phyloP scores from a whole-genome alignment of 2,329 filamentous ascomycete genomes.

The Colletotrichum destructivum region DNA sequence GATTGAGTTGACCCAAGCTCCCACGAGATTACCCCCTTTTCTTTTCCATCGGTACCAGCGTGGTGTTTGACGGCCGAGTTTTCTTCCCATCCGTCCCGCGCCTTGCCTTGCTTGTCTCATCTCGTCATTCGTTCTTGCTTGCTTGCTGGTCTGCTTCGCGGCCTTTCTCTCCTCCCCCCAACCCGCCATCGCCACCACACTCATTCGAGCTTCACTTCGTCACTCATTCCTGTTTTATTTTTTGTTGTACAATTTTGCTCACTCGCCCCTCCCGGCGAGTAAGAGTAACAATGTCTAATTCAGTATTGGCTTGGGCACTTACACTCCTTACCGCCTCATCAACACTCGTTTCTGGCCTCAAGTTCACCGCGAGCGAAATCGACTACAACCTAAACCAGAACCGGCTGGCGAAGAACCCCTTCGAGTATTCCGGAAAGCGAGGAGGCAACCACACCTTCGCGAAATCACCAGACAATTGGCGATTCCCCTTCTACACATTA shows the following conservation, averaged over 20 bases:
- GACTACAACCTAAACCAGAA: slow-evolving; percentile 76
- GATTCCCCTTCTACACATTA: slow-evolving; percentile 76
- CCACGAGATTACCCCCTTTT: slow-evolving; percentile 41
- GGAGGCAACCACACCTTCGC: slow-evolving; percentile 66
- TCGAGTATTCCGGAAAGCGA: slow-evolving; percentile 70
- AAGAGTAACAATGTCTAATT: slow-evolving; percentile 42
- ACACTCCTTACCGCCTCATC: slow-evolving; percentile 39
- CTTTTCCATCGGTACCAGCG: slow-evolving; percentile 23
- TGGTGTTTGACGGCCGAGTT: slow-evolving; percentile 41
- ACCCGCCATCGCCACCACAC: slow-evolving; percentile 34
- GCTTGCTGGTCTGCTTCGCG: slow-evolving; percentile 42
- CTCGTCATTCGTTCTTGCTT: slow-evolving; percentile 42
- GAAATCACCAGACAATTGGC: slow-evolving; percentile 73
- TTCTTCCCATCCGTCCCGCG: slow-evolving; percentile 42
- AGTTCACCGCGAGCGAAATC: slow-evolving; percentile 50
- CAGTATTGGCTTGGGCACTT: slow-evolving; percentile 41
- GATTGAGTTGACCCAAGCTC: slow-evolving; percentile 39
- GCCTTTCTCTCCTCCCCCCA: slow-evolving; percentile 35
- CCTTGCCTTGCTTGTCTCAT: slow-evolving; percentile 32
- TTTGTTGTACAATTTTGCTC: slow-evolving; percentile 36
- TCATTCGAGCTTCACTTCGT: slow-evolving; percentile 41
- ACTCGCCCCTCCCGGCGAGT: slow-evolving; percentile 41
- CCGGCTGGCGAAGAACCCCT: slow-evolving; percentile 65
- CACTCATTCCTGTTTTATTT: slow-evolving; percentile 39
- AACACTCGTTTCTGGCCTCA: slow-evolving; percentile 50